Base-by-base conservation (phyloP, 2,329 filamentous ascomycete species). In the Neonectria ditissima region DNA sequence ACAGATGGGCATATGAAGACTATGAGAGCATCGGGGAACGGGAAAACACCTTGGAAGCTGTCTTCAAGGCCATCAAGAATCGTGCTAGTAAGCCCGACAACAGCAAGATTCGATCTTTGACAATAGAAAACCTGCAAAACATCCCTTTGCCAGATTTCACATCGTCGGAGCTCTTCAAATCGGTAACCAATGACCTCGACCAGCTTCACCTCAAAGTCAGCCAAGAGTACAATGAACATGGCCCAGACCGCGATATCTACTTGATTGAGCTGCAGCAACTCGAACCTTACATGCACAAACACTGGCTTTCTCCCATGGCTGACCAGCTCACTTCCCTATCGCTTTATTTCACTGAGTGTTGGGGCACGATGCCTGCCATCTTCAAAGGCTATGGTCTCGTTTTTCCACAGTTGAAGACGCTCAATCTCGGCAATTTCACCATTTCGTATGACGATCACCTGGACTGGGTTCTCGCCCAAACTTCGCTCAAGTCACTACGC, bases 361-460 rank as follows among this genome's bases (percentile, higher is more conserved):
- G 70, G 74, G 74, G 69, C 1, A 50, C 65, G 5, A 48, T 67
- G 0, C 69, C 74, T 0, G 65, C 39, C 0, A 64, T 65, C 18
- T 75, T 76, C 18, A 65, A 74, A 10, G 63, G 61, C 3, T 24
- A 48, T 0, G 65, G 65, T 3, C 60, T 76, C 0, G 13, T 34
- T 0, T 74, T 75, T 9, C 69, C 71, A 1, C 14, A 34, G 1
- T 53, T 76, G 4, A 66, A 63, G 18, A 63, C 48, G 0, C 43
- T 76, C 13, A 65, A 41, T 0, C 50, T 76, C 18, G 55, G 47
- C 0, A 1, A 62, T 0, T 72, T 62, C 11, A 34, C 61, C 0
- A 68, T 75, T 32, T 39, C 67, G 0, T 68, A 67, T 4, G 18
- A 70, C 14, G 63, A 73, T 7, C 71, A 76, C 1, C 66, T 73